A percentile compares a stretch with the other conserved stretches of the same genome.
These are phyloP conservation scores for Echium plantagineum DNA, from an alignment of 257 asterid genomes.

Conservation along the genomic window DNA sequence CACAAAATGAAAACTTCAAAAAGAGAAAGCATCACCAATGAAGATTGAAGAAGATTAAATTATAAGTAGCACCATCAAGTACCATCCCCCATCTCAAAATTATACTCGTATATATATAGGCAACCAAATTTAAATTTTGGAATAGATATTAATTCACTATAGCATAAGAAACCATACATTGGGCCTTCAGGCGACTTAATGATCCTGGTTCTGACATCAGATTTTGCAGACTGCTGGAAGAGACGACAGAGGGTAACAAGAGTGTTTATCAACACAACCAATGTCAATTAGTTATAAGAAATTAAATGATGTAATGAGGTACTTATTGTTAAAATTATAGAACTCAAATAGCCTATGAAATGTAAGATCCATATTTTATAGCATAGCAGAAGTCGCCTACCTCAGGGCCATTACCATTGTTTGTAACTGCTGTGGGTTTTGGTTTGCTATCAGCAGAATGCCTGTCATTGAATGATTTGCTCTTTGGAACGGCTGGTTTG, in stretches of 20 bases:
- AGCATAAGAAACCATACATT: background rate
- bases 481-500: constrained; percentile 1
- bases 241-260: background rate
- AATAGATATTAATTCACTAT: background rate
- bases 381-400: background rate
- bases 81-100: background rate
- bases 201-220: background rate
- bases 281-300: background rate
- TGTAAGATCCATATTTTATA: background rate
- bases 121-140: background rate
- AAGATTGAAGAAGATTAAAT: background rate
- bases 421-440: background rate
- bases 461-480: constrained; percentile 1
- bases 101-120: background rate
- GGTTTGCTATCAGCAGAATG: constrained; percentile 1
- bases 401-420: constrained; percentile 2
- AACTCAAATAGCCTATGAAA: background rate
- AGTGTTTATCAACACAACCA: background rate
- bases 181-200: background rate
- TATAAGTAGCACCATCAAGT: background rate
- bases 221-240: background rate
- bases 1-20: constrained; percentile 9
- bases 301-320: background rate
- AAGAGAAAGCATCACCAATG: background rate
- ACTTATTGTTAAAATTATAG: background rate